Evolutionary conservation across 2,329 filamentous ascomycete genomes (phyloP), one percentile per base, ranked within the genome.

Genomic region (Aspergillus floridensis): DNA sequence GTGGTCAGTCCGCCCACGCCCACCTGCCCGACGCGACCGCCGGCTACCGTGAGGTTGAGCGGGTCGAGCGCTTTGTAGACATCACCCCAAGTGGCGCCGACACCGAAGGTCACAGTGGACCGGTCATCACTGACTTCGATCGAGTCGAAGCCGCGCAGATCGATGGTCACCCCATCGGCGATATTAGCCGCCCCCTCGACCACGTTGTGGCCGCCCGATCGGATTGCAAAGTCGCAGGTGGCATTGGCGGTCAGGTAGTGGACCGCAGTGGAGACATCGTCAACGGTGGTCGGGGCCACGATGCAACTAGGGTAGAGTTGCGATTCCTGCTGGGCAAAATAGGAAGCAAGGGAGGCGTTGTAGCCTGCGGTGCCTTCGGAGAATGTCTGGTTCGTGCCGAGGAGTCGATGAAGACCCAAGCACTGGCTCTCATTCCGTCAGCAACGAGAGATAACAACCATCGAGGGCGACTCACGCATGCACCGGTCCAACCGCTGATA

Each of bases 1-100:
- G 54, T 51, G 0, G 60, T 62, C 4, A 70, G 44, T 2, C 70
- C 70, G 2, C 68, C 70, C 4, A 73, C 66, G 5, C 70, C 68
- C 24, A 73, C 65, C n/a, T 52, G 58, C 1, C 60, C 59, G 14
- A 58, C 65, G 35, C 70, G 65, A 2, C 68, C 70, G 5, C 68
- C 68, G 16, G 63, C 58, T 1, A 69, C 68, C 16, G 65, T 50
- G 16, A 70, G 56, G 21, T 59, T 48, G 2, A 60, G 22, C 8
- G 59, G 53, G 26, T 68, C 67, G 16, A 68, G 65, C 4, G 21
- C 21, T 2, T 19, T 5, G 49, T 66, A 66, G 5, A 62, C 63
- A 0, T 62, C 57, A 3, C 55, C 57, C 63, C 63, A 63, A n/a
- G 57, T 65, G 4, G 55, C 47, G 2, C 64, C 64, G 4, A 16